Base-by-base conservation (phyloP, 257 asterid genomes). In the Dorcoceras hygrometricum region DNA sequence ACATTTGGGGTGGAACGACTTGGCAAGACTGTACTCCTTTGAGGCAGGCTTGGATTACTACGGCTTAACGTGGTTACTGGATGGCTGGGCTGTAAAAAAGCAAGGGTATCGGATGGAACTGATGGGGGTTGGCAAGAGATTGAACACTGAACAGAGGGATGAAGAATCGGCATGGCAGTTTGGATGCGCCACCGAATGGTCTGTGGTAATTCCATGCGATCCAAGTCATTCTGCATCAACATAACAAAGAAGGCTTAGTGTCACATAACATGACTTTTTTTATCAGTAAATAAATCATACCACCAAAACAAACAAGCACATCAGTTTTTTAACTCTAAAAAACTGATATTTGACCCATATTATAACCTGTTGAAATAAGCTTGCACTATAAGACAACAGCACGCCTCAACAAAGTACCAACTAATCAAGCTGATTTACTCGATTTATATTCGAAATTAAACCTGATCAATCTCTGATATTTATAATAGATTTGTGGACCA, bases 141-240 rank as follows among this genome's bases (percentile, higher is more conserved):
- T 51, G 82, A 71, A 57, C 80, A 66, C 53, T 88, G 86, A n/a
- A 63, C 69, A 20, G 89, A 72, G 14, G 94, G 89, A 53, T 69
- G 63, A 23, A 88, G 84, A 73, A 84, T 67, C 3, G 98, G 97
- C 91, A 93, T 82, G 53, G 97, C 95, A 18, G 89, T 86, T 82
- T 93, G 98, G 59, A 93, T 86, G 34, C 97, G 97, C 87, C 89
- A 81, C 67, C 98, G 83, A 51, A 93, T 73, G 32, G 80, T 63
- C 61, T 90, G 94, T 0, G 98, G 97, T 79, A 93, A 69, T 77
- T 82, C 94, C 96, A 93, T 88, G 65, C 80, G 87, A 62, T 93
- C 89, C 83, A 93, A 79, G 25, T 90, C 99, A 65, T 80, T 86
- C 99, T 93, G 94, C 88, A 76, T 63, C 36, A 55, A 57, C 56